These are phyloP conservation scores for Bacidia rubella DNA, from an alignment of 495 filamentous ascomycete species.

Conservation along the genomic window DNA sequence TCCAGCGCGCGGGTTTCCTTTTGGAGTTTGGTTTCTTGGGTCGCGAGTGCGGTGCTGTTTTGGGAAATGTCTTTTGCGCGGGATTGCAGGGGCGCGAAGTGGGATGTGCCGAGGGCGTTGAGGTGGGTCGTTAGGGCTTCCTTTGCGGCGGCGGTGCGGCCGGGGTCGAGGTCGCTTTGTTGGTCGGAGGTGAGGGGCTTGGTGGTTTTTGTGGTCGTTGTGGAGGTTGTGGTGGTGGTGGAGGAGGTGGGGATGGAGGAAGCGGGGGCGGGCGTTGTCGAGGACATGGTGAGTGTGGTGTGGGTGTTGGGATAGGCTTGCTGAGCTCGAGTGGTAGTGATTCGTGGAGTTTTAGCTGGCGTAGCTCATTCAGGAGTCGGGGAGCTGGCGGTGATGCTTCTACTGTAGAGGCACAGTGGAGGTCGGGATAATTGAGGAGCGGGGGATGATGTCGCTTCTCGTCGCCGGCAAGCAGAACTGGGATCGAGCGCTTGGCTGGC, in stretches of 20 bases:
- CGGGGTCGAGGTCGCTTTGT: slow-evolving; percentile 12
- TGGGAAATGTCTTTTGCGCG: slow-evolving; percentile 56
- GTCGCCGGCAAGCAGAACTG: no score
- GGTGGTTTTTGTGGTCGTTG: neutral
- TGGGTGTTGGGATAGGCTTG: no score
- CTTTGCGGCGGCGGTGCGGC: slow-evolving; percentile 51
- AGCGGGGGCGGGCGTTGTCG: no score
- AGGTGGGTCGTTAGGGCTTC: slow-evolving; percentile 67
- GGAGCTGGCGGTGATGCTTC: no score
- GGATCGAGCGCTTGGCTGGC: no score
- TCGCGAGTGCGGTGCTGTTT: slow-evolving; percentile 54
- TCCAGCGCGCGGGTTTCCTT: slow-evolving; percentile 51
- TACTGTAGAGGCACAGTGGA: no score
- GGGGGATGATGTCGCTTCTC: no score
- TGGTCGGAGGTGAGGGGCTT: neutral
- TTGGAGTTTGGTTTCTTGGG: slow-evolving; percentile 58
- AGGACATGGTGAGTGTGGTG: no score
- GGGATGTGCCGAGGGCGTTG: slow-evolving; percentile 47
- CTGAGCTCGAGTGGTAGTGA: no score
- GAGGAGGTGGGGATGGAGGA: no score
- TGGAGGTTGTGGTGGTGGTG: slow-evolving; percentile 8
- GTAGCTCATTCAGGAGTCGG: no score
- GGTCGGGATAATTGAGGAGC: neutral
- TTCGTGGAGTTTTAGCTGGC: no score
- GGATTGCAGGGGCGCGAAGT: slow-evolving; percentile 52